Percentiles rank a stretch among this genome's conserved stretches.
phyloP scores from a whole-genome alignment of 257 asterid genomes.

The Solanum sitiens region DNA sequence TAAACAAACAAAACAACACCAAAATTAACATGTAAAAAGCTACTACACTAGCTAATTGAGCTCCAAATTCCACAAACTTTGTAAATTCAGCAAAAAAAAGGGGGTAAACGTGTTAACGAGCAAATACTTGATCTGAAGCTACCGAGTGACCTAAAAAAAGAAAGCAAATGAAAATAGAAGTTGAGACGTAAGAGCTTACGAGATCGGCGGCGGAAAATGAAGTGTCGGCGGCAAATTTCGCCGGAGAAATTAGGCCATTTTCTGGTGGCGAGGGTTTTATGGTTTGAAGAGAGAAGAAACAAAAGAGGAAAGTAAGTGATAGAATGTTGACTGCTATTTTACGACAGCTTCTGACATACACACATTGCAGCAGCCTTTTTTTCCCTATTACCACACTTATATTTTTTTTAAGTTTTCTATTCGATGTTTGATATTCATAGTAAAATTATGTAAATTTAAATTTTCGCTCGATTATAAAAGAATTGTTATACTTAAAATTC shows the following conservation, averaged over 20 bases:
- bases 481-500: too few relatives aligned
- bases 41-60: background rate
- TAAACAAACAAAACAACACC: background rate
- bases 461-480: accelerated
- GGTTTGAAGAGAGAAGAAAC: background rate
- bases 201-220: background rate
- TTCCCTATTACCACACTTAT: background rate
- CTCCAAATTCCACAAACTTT: background rate
- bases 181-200: background rate
- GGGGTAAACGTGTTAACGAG: background rate
- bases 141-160: background rate
- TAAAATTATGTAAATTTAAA: accelerated
- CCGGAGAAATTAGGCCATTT: slow-evolving; percentile 18
- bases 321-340: slow-evolving; percentile 2
- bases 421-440: accelerated
- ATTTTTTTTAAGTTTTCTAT: background rate
- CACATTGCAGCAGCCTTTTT: slow-evolving; percentile 2
- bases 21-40: background rate
- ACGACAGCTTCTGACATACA: slow-evolving; percentile 15
- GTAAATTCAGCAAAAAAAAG: background rate
- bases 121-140: background rate
- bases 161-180: background rate
- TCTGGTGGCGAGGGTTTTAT: background rate
- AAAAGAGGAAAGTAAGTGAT: background rate
- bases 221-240: background rate